phyloP scores from a whole-genome alignment of 2,329 filamentous ascomycete genomes.

The Colletotrichum camelliae region DNA sequence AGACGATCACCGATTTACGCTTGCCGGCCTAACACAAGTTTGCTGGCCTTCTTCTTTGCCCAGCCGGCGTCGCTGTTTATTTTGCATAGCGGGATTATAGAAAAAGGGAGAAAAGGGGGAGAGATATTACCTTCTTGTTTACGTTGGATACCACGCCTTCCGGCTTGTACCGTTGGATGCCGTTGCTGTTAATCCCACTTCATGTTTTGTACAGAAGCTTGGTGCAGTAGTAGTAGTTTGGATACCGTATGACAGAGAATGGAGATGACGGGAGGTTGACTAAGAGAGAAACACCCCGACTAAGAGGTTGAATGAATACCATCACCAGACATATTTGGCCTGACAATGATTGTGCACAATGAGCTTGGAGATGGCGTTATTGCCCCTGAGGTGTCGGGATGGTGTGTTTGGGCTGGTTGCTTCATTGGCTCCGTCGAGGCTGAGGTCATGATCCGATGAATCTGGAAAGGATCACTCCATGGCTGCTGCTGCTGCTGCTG shows the following conservation, averaged over 20 bases:
- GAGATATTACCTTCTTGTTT: neutral
- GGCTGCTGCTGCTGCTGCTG: neutral
- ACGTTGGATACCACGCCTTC: neutral
- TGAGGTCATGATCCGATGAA: neutral
- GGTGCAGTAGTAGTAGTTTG: neutral
- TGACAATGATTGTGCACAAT: neutral
- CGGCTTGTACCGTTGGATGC: neutral
- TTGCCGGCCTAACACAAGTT: neutral
- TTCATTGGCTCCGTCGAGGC: neutral
- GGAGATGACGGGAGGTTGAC: neutral
- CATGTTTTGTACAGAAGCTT: neutral
- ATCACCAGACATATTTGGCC: neutral
- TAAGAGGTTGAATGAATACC: neutral
- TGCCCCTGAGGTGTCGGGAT: neutral
- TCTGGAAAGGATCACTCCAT: neutral
- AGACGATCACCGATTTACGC: neutral
- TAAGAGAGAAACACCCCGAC: neutral
- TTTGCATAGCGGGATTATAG: conserved; percentile 16
- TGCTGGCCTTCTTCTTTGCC: neutral
- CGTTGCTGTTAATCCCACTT: neutral
- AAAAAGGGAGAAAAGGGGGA: neutral
- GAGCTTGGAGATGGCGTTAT: neutral
- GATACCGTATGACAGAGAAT: neutral
- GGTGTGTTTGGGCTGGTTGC: neutral
- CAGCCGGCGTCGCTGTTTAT: neutral